Evolutionary conservation across 331 rosid genomes (phyloP), one percentile per base, ranked within the genome.

Genomic region (Acacia concinna): DNA sequence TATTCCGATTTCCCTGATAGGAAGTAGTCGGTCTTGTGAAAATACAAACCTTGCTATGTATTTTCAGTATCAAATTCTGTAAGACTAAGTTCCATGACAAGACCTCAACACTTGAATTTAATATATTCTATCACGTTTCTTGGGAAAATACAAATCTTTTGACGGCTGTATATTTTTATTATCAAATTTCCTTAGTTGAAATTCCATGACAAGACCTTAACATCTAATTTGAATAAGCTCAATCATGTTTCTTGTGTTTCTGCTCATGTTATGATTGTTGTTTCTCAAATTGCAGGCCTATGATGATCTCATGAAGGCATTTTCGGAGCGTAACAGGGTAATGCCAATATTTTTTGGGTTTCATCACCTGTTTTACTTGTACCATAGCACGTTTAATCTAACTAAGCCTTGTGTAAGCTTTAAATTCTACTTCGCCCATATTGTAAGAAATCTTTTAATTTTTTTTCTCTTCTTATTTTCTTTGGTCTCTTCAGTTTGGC

Each of bases 281-380:
- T 72, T 81, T 86, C 75, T 84, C 23, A 32, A 78, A 59, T 86
- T 83, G 78, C 90, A 96, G 99, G 98, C 97, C 49, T 96, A 83
- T 21, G 90, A 82, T 71, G 97, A 91, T 76, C 97, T 96, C 83
- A 79, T 91, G 86, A 91, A 90, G 88, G 97, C 98, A 76, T 93
- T 93, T 86, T 76, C 82, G 15, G 98, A 96, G 27, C 97, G 97
- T 12, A 96, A 96, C 87, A 96, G 91, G 99, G 99, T 96, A 85
- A 20, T 8, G 20, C 49, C 47, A 37, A 20, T 47, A 54, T 54
- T 52, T n/a, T 8, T 7, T 21, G 1, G 32, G 46, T 37, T 74
- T 78, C 7, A 47, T 46, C 54, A 8, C 52, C 41, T 70, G n/a
- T 81, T 37, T 79, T 49, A 44, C 62, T 4, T 73, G 57, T 28